Conservation (phyloP, 176 grass and related monocot genomes). For the Cenchrus purpureus region DNA sequence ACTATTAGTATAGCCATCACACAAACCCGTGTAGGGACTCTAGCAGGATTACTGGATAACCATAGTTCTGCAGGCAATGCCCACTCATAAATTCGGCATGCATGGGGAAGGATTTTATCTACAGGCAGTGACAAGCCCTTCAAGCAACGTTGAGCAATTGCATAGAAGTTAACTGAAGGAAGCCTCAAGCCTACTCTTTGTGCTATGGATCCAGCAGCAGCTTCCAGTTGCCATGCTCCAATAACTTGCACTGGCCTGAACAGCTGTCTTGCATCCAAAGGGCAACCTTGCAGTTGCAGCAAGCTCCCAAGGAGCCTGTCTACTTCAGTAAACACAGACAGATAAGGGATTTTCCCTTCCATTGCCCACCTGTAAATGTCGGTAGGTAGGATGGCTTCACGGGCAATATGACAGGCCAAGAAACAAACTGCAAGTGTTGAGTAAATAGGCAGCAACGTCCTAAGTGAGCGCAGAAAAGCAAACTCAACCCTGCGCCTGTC, state of each 20-base stretch:
- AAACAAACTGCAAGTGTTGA: conserved; percentile 79
- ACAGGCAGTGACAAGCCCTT: conserved; percentile 63
- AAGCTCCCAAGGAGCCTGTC: conserved; percentile 61
- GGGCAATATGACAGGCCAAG: conserved; percentile 73
- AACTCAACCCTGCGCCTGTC: conserved; percentile 43
- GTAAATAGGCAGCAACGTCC: conserved; percentile 72
- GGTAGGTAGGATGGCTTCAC: conserved; percentile 69
- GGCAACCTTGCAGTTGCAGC: conserved; percentile 43
- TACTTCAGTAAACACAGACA: conserved; percentile 67
- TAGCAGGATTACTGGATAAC: conserved; percentile 66
- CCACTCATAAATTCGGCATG: conserved; percentile 81
- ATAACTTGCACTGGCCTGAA: conserved; percentile 73
- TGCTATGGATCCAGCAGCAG: conserved; percentile 63
- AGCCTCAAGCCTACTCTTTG: conserved; percentile 61
- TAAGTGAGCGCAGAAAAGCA: conserved; percentile 60
- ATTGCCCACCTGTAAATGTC: conserved; percentile 77
- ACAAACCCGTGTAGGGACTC: conserved; percentile 73
- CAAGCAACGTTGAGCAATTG: conserved; percentile 66
- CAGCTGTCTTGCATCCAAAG: conserved; percentile 64
- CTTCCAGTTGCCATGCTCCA: conserved; percentile 83
- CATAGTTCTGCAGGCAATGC: conserved; percentile 74
- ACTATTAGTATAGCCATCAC: conserved; percentile 86
- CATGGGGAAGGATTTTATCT: conserved; percentile 65
- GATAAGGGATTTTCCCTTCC: conserved; percentile 76
- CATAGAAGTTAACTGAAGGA: conserved; percentile 88